A percentile compares a stretch with the other conserved stretches of the same genome.
Conservation (phyloP, 1,284 basidiomycete species). For the Exobasidium cylindrosporum region DNA sequence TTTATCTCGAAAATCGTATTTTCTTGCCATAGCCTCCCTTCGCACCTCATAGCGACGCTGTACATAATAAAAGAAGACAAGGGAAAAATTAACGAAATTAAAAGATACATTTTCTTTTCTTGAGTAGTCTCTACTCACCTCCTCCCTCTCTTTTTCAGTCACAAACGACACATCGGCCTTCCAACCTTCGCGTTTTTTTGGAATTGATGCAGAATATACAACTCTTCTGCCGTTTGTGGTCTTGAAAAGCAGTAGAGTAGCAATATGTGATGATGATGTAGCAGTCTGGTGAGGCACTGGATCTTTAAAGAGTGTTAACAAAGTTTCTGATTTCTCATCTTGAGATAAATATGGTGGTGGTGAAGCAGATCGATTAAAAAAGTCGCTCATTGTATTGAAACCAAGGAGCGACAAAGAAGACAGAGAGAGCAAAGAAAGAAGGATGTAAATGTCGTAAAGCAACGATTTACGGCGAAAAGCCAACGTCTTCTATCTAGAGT, state of each 20-base stretch:
- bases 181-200: conserved; percentile 6
- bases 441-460: too few species aligned
- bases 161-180: conserved; percentile 1
- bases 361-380: too few species aligned
- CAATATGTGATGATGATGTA: too few species aligned
- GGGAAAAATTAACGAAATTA: not conserved
- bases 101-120: not conserved
- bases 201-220: not conserved
- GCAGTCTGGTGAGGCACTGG: too few species aligned
- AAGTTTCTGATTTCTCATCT: not conserved
- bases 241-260: not conserved
- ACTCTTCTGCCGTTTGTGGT: not conserved
- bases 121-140: not conserved
- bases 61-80: not conserved
- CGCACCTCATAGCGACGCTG: not conserved
- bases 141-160: conserved; percentile 1
- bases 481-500: too few species aligned
- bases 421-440: too few species aligned
- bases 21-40: not conserved
- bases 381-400: too few species aligned
- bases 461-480: too few species aligned
- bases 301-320: too few species aligned
- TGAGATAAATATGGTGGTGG: not conserved
- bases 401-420: too few species aligned
- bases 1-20: not conserved